Percentiles rank a stretch among this genome's conserved stretches.
phyloP scores from a whole-genome alignment of 2,329 filamentous ascomycete genomes.

The Fusarium subtropicale region DNA sequence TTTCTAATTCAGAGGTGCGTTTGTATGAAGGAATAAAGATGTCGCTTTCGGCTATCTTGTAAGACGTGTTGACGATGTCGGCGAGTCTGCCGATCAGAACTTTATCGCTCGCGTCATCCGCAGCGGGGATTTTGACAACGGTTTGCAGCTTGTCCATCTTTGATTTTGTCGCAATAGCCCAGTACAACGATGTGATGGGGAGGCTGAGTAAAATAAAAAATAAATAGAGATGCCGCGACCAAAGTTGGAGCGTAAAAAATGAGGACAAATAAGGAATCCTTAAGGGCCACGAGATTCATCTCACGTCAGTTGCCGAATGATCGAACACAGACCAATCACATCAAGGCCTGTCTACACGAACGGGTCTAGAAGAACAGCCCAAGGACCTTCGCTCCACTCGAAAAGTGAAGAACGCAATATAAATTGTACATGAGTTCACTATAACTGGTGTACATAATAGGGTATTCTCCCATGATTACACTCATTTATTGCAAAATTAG shows the following conservation, averaged over 20 bases:
- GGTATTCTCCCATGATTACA: too few relatives aligned
- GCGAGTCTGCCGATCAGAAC: conserved; percentile 28
- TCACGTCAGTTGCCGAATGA: background rate
- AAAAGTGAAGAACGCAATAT: background rate
- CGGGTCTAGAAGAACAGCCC: background rate
- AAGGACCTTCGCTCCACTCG: background rate
- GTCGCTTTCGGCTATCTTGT: conserved; percentile 42
- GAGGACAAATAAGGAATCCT: background rate
- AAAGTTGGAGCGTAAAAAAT: background rate
- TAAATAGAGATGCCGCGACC: fast-evolving
- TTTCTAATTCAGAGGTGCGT: conserved; percentile 41
- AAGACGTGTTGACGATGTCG: conserved; percentile 46
- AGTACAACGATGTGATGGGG: fast-evolving
- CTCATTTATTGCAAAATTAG: too few relatives aligned
- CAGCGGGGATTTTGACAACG: conserved; percentile 38
- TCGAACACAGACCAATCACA: background rate
- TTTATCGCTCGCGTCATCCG: conserved; percentile 34
- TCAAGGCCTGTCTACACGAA: background rate
- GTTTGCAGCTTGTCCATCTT: conserved; percentile 2
- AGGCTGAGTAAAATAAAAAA: too few relatives aligned
- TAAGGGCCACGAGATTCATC: background rate
- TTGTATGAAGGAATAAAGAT: conserved; percentile 47
- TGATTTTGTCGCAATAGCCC: too few relatives aligned
- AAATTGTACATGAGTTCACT: too few relatives aligned
- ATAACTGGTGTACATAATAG: too few relatives aligned